These are phyloP conservation scores for Ogataea thermomethanolica DNA, from an alignment of 805 yeast genomes.

Conservation along the genomic window DNA sequence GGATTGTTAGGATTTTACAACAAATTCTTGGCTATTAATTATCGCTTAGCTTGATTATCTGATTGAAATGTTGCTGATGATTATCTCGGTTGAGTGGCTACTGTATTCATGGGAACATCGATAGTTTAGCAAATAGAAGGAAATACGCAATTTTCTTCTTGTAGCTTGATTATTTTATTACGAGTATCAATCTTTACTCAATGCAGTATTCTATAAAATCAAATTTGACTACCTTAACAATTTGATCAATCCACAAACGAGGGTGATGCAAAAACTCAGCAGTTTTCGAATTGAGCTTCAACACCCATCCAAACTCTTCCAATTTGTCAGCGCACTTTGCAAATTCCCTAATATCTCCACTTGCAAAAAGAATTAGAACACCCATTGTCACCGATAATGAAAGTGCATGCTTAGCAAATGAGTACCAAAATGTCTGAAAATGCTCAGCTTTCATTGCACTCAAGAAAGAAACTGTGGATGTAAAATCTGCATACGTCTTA, in stretches of 20 bases:
- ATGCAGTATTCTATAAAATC: neutral
- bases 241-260: conserved; percentile 17
- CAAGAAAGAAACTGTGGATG: conserved; percentile 12
- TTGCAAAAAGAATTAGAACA: conserved; percentile 7
- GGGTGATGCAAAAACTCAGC: conserved; percentile 19
- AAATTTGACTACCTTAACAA: neutral
- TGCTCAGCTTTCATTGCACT: conserved; percentile 19
- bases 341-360: conserved; percentile 5
- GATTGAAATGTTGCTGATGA: no score
- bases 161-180: no score
- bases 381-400: conserved; percentile 13
- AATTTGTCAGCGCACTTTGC: conserved; percentile 11
- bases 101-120: no score
- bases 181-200: no score
- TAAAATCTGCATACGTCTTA: conserved; percentile 14
- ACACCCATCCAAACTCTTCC: conserved; percentile 18
- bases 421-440: conserved; percentile 20
- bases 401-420: conserved; percentile 15
- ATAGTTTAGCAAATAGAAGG: no score
- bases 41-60: no score
- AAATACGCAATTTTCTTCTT: no score
- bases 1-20: no score
- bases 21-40: no score
- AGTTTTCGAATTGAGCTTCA: conserved; percentile 17
- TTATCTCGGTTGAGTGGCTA: no score